phyloP scores from a whole-genome alignment of 106 monocot genomes.

The Hemerocallis citrina region DNA sequence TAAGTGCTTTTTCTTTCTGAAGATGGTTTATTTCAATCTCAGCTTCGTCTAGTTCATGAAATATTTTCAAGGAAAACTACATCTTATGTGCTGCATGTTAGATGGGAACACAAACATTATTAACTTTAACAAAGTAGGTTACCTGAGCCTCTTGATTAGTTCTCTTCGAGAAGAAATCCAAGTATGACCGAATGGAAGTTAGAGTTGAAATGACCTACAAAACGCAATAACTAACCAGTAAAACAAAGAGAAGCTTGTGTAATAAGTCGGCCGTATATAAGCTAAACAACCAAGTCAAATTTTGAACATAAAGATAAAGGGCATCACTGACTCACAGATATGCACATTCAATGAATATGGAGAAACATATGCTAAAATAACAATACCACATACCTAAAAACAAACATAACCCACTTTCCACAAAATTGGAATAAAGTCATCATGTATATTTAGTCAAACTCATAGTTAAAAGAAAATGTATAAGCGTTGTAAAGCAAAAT shows the following conservation, averaged over 20 bases:
- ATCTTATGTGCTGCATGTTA: background rate
- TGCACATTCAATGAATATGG: too few species aligned
- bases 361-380: too few species aligned
- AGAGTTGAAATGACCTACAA: constrained; percentile 69
- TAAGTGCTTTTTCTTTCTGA: constrained; percentile 56
- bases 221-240: too few species aligned
- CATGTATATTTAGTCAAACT: too few species aligned
- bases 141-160: constrained; percentile 65
- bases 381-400: too few species aligned
- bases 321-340: background rate
- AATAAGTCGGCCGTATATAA: background rate
- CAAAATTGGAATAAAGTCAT: too few species aligned
- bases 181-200: constrained; percentile 56
- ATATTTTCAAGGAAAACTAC: constrained; percentile 4
- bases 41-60: constrained; percentile 81
- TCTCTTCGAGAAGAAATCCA: constrained; percentile 68
- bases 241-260: too few species aligned
- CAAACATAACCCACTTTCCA: too few species aligned
- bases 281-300: background rate
- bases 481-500: background rate
- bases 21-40: constrained; percentile 80
- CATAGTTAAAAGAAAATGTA: too few species aligned
- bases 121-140: background rate
- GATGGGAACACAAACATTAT: background rate
- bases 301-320: background rate